These are phyloP conservation scores for Fraxinus angustifolia DNA, from an alignment of 305 asterid genomes.

Conservation along the genomic window DNA sequence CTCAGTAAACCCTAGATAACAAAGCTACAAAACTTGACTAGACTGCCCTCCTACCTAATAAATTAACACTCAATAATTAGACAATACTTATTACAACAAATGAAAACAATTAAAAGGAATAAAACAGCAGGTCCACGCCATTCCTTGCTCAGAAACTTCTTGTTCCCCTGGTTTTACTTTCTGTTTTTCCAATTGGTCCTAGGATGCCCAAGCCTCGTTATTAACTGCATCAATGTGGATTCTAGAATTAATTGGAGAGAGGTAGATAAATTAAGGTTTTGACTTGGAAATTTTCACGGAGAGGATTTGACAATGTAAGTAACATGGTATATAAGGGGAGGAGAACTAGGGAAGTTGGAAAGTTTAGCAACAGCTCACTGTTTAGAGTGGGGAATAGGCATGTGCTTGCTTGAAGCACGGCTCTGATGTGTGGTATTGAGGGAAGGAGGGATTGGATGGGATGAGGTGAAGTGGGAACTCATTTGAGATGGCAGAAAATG, in stretches of 20 bases:
- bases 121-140: background rate
- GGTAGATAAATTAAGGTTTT: background rate
- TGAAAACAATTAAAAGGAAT: background rate
- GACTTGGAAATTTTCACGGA: background rate
- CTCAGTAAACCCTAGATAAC: background rate
- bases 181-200: background rate
- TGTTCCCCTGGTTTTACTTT: background rate
- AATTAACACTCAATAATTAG: background rate
- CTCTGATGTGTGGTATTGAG: background rate
- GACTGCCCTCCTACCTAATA: background rate
- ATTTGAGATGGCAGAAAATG: background rate
- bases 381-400: background rate
- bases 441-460: background rate
- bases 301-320: background rate
- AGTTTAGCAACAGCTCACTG: background rate
- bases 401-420: background rate
- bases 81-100: background rate
- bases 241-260: background rate
- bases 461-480: background rate
- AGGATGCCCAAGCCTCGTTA: background rate
- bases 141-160: background rate
- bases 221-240: background rate
- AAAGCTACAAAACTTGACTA: background rate
- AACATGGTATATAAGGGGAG: background rate
- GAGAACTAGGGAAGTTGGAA: background rate